Evolutionary conservation across 179 eudicot genomes (phyloP).

Genomic region (Spergularia azorica): DNA sequence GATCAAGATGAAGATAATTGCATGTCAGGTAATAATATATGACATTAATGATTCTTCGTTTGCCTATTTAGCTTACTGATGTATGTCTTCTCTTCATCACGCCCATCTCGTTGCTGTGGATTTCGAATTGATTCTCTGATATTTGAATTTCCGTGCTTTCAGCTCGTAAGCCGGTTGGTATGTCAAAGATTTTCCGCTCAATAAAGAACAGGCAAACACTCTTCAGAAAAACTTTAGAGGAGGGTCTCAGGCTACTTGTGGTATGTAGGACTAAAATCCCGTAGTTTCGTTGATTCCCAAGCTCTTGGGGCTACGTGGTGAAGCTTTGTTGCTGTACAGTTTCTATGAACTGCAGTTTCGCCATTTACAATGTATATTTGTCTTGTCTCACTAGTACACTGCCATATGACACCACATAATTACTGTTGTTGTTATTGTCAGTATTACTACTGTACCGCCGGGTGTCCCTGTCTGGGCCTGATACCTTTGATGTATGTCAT

Average conservation of each 20-base stretch:
- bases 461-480: no score
- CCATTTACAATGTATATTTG: background rate
- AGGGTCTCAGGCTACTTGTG: slow-evolving; percentile 42
- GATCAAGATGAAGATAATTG: slow-evolving; percentile 27
- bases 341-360: background rate
- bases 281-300: background rate
- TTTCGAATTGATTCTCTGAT: slow-evolving; percentile 1
- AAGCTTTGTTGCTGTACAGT: background rate
- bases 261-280: slow-evolving; percentile 37
- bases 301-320: background rate
- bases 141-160: slow-evolving; percentile 17
- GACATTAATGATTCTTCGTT: background rate
- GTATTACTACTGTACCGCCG: no score
- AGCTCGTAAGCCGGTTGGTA: slow-evolving; percentile 37
- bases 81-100: background rate
- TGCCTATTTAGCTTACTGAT: slow-evolving; percentile 8
- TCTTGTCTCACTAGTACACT: background rate
- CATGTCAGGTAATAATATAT: slow-evolving; percentile 28
- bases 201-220: slow-evolving; percentile 67
- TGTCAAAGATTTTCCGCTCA: slow-evolving; percentile 43
- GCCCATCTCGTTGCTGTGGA: background rate
- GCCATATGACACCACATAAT: background rate
- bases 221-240: slow-evolving; percentile 48
- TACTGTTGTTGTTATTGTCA: background rate
- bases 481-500: background rate